A percentile compares a stretch with the other conserved stretches of the same genome.
phyloP scores from a whole-genome alignment of 768 basidiomycete species.

The Candolleomyces efflorescens region DNA sequence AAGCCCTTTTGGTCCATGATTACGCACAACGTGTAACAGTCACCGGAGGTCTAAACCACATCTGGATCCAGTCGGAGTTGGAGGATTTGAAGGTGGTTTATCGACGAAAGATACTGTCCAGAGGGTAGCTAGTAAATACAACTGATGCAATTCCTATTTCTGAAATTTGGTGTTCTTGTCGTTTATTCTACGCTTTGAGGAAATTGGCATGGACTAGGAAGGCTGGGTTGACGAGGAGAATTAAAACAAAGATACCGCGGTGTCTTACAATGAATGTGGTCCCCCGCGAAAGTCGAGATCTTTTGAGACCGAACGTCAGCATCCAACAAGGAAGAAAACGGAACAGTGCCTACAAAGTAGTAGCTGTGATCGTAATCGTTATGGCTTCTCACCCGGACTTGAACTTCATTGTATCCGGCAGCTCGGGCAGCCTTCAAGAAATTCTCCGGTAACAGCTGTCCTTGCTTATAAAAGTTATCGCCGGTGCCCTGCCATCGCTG shows the following conservation, averaged over 20 bases:
- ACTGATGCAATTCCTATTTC: not conserved
- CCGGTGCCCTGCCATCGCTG: slow-evolving; percentile 52
- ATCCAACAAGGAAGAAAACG: not conserved
- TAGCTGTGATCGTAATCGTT: slow-evolving; percentile 88
- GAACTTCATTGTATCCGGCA: slow-evolving; percentile 65
- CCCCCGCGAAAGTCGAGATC: slow-evolving; percentile 88
- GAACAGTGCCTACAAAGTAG: slow-evolving; percentile 60
- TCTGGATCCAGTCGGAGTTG: slow-evolving; percentile 66
- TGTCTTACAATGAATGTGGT: slow-evolving; percentile 77
- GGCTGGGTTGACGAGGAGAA: slow-evolving; percentile 7
- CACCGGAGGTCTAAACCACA: slow-evolving; percentile 50
- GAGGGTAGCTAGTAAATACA: not conserved
- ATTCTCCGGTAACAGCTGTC: slow-evolving; percentile 87
- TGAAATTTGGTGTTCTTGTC: not conserved
- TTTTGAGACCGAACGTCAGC: slow-evolving; percentile 21
- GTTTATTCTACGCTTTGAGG: slow-evolving; percentile 56
- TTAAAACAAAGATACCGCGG: slow-evolving; percentile 6
- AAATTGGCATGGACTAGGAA: slow-evolving; percentile 79
- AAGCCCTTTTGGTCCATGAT: slow-evolving; percentile 57
- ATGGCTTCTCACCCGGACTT: slow-evolving; percentile 76
- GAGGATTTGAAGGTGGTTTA: slow-evolving; percentile 60
- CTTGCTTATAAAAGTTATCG: slow-evolving; percentile 81
- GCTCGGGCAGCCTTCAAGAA: slow-evolving; percentile 77
- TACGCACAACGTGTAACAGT: slow-evolving; percentile 60
- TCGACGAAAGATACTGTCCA: slow-evolving; percentile 41